Base-by-base conservation (phyloP, 345 rosid genomes). In the Kandelia obovata region DNA sequence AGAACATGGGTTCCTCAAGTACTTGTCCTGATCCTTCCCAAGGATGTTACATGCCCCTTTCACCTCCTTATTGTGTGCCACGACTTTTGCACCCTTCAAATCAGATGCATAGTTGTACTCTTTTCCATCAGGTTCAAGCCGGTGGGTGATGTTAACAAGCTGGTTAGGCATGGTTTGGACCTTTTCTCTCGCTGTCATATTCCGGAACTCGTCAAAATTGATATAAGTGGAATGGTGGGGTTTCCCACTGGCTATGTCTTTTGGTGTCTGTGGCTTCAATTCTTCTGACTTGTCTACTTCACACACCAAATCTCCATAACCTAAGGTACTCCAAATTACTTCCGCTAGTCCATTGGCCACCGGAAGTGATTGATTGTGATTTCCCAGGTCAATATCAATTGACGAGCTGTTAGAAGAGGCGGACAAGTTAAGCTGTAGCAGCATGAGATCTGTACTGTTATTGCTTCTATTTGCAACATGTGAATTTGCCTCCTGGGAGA, bases 1-100 rank as follows among this genome's bases (percentile, higher is more conserved):
- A 9, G 96, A 88, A 71, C 98, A 94, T 0, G 97, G 97, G 59
- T 94, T 91, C 67, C 97, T 84, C 49, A 94, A 68, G 79, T 91
- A 94, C 78, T 88, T 87, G 58, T 91, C 91, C 59, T 91, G 91
- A 79, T 94, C 92, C 61, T 83, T 83, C 55, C 86, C 97, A 35
- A 94, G 78, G 47, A 94, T 86, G 80, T 94, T 94, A 71, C 75
- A 80, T 15, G 98, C 97, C 39, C 97, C 96, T 83, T 94, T 94
- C 0, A 93, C 90, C 75, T 94, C 98, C 76, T 94, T 94, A 77
- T 91, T 94, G 68, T 84, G 87, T 5, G 88, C 87, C 7, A 91
- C 90, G 66, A 89, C 90, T 71, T 91, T 91, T 21, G 98, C 98
- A 27, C 98, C 95, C 64, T 94, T 94, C 51, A 76, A 65, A 28